Evolutionary conservation across 345 rosid species (phyloP), one percentile per base, ranked within the genome.

Genomic region (Eucalyptus sp.): DNA sequence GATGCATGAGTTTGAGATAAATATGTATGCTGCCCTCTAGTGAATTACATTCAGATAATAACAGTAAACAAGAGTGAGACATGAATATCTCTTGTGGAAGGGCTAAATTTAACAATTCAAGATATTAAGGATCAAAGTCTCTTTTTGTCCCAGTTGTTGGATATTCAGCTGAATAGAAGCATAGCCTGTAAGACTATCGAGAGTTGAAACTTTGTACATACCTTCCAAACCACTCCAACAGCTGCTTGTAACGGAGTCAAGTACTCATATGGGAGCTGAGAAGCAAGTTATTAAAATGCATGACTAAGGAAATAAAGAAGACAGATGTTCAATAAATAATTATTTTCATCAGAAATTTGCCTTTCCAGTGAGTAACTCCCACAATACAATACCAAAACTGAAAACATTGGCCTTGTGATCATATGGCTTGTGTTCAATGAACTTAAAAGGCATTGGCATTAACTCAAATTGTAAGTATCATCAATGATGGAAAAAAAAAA

Each of bases 371-470:
- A 98, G 90, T 91, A 95, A 88, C 92, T 96, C 99, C 99, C 99
- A 96, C 50, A 98, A 88, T 88, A 97, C 99, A 87, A 98, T 91
- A 48, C 93, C 99, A 41, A 96, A 98, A 94, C 99, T 98, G 90
- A 96, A 98, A 68, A 98, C 95, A 87, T 97, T 99, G n/a, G 98
- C 99, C 93, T 96, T 98, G 94, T 97, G 99, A 93, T 98, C 99
- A 92, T 98, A 98, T 80, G 98, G 97, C 89, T 94, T 96, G 96
- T 96, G 99, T 89, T 96, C 99, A 87, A 98, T 98, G 90, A 98
- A 98, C 98, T 97, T 89, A 90, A 90, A 76, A 46, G 48, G 83
- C 29, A 22, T 52, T 76, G 83, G 48, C 8, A 6, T 20, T 41
- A 41, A 76, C 48, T 76, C 48, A 76, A 37, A 41, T 76, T 76